Conservation (phyloP, 2,329 filamentous ascomycete species). For the Arthroderma sp. region DNA sequence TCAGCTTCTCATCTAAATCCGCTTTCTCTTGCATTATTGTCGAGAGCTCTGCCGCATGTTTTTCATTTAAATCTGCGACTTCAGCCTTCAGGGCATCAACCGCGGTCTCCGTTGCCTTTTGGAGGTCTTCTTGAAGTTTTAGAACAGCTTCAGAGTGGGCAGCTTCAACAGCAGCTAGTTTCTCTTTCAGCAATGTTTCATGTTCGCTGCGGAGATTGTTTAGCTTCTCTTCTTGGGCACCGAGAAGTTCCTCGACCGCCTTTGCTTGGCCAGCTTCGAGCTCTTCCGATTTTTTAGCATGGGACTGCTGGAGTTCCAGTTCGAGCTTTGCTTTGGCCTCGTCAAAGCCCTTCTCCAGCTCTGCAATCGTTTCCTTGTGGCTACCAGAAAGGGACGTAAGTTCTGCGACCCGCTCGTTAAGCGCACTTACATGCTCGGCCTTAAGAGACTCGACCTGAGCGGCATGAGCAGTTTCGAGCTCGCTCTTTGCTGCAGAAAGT, state of each 20-base stretch:
- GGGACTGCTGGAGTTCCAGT: conserved; percentile 25
- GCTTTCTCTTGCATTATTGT: conserved; percentile 30
- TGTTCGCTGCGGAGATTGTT: conserved; percentile 23
- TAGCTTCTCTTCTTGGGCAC: conserved; percentile 27
- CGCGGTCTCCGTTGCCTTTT: conserved; percentile 21
- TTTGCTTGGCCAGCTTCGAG: conserved; percentile 26
- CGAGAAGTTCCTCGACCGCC: conserved; percentile 29
- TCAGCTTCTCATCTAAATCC: conserved; percentile 31
- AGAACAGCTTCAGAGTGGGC: conserved; percentile 23
- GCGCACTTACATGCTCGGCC: conserved; percentile 10
- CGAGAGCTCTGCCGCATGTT: conserved; percentile 34
- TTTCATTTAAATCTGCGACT: conserved; percentile 44
- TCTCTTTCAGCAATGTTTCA: conserved; percentile 22
- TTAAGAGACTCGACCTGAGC: conserved; percentile 9
- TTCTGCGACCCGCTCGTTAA: conserved; percentile 18
- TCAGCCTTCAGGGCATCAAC: conserved; percentile 28
- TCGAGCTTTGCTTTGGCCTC: conserved; percentile 21
- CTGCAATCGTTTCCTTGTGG: conserved; percentile 18
- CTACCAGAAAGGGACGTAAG: conserved; percentile 18
- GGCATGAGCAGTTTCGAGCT: conserved; percentile 6
- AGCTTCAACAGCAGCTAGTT: conserved; percentile 24
- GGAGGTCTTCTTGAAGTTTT: conserved; percentile 22
- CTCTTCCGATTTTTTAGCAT: conserved; percentile 22
- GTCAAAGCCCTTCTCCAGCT: conserved; percentile 24
- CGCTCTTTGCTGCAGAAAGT: conserved; percentile 5